A percentile compares a stretch with the other conserved stretches of the same genome.
These are phyloP conservation scores for Termitomyces sp. DNA, from an alignment of 768 basidiomycete species.

Conservation along the genomic window DNA sequence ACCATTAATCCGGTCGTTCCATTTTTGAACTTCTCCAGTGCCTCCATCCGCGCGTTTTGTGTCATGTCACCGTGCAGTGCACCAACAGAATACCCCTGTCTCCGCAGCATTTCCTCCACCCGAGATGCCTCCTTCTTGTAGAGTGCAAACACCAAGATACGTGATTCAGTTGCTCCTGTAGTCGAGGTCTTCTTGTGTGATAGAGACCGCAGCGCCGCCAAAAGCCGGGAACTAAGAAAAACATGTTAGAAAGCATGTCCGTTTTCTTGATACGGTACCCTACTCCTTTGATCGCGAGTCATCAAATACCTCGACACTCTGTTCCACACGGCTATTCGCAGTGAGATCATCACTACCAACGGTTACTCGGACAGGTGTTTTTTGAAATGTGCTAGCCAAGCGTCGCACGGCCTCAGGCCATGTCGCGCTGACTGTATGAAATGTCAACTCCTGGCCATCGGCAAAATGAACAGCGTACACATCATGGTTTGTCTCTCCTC, in stretches of 20 bases:
- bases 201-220: conserved; percentile 47
- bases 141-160: conserved; percentile 87
- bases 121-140: conserved; percentile 97
- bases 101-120: conserved; percentile 73
- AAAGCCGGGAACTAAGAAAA: conserved; percentile 48
- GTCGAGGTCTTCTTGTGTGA: conserved; percentile 57
- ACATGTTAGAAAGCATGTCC: background rate
- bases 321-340: conserved; percentile 92
- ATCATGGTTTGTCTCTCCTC: conserved; percentile 86
- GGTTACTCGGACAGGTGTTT: conserved; percentile 80
- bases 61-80: conserved; percentile 90
- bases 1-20: conserved; percentile 81
- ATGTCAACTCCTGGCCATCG: background rate
- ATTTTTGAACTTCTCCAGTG: conserved; percentile 80
- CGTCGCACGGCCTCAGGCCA: conserved; percentile 95
- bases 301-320: conserved; percentile 89
- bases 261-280: background rate
- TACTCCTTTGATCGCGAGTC: conserved; percentile 84
- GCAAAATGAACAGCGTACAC: conserved; percentile 51
- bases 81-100: conserved; percentile 71
- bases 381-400: conserved; percentile 84
- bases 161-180: conserved; percentile 47
- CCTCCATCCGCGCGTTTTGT: conserved; percentile 77
- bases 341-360: conserved; percentile 94
- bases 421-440: conserved; percentile 80